Evolutionary conservation across 192 early-diverging fungal genomes (phyloP), one percentile per base, ranked within the genome.

Genomic region (Radiomyces spectabilis): DNA sequence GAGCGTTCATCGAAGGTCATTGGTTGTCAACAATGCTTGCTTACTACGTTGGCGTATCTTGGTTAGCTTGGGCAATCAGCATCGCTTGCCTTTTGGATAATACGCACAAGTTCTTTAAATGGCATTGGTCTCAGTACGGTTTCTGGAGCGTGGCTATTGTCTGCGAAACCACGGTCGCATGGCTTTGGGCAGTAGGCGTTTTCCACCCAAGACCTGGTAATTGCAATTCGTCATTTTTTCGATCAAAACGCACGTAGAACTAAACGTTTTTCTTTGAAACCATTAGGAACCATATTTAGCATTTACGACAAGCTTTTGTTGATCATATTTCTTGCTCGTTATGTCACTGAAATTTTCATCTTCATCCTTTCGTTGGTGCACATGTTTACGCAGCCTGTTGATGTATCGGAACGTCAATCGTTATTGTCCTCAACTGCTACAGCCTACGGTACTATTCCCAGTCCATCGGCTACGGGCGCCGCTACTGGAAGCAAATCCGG

Each of bases 51-150:
- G 45, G 66, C 19, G 34, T 57, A 8, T 78, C 65, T 6, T 63
- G 60, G 22, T 26, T 70, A 5, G 70, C 75, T 21, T 65, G 76
- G 60, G 37, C 41, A 1, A 22, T 73, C 1, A 65, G 65, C 21
- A 37, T 75, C n/a, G 40, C 41, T 3, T 30, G 61, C 15, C 69
- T 78, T 39, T n/a, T 41, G 19, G 15, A 65, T 22, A 76, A 81
- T 41, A 38, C 59, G 25, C 51, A 54, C 3, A 65, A 51, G 30
- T 63, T 57, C 4, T 59, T 71, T 2, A 55, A 66, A 50, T 81
- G 75, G 75, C 63, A 71, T 39, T 78, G 73, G 71, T 56, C 68
- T 22, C 69, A 78, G 26, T 78, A 81, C 66, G 32, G 39, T 1
- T 83, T 82, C 37, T 84, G 78, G 76, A 55, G 53, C 29, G 27